Evolutionary conservation across 495 filamentous ascomycete genomes (phyloP).

Genomic region (Trypethelium eluteriae): DNA sequence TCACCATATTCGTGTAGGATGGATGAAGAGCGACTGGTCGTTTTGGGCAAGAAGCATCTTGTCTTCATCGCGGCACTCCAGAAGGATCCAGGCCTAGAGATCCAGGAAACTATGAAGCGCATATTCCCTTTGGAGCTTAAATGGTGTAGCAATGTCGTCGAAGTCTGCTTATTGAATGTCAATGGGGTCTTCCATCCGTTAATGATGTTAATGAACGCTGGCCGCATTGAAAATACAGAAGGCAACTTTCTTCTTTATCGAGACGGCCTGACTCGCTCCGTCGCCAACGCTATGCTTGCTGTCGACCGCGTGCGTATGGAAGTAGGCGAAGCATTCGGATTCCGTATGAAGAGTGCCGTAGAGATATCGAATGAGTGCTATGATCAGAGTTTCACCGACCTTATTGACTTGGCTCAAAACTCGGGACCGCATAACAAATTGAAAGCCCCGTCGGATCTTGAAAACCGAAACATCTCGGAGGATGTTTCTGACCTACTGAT

Average conservation of each 20-base stretch:
- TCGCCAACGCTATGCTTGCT: constrained; percentile 10
- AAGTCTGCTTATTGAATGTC: constrained; percentile 11
- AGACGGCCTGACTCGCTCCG: constrained; percentile 12
- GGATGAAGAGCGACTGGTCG: constrained; percentile 1
- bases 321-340: constrained; percentile 13
- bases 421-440: constrained; percentile 6
- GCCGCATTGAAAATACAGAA: constrained; percentile 11
- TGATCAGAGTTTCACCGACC: constrained; percentile 2
- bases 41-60: neutral
- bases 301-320: constrained; percentile 6
- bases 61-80: neutral
- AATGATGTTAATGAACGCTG: constrained; percentile 15
- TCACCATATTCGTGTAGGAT: constrained; percentile 13
- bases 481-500: neutral
- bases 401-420: constrained; percentile 12
- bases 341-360: constrained; percentile 10
- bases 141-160: constrained; percentile 11
- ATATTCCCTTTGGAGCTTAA: constrained; percentile 12
- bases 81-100: neutral
- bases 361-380: constrained; percentile 15
- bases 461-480: neutral
- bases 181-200: constrained; percentile 14
- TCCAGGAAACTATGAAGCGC: neutral
- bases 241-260: constrained; percentile 9
- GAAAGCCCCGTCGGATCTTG: neutral